Conservation (phyloP, 805 yeast genomes). For the Grigorovia jiainica region DNA sequence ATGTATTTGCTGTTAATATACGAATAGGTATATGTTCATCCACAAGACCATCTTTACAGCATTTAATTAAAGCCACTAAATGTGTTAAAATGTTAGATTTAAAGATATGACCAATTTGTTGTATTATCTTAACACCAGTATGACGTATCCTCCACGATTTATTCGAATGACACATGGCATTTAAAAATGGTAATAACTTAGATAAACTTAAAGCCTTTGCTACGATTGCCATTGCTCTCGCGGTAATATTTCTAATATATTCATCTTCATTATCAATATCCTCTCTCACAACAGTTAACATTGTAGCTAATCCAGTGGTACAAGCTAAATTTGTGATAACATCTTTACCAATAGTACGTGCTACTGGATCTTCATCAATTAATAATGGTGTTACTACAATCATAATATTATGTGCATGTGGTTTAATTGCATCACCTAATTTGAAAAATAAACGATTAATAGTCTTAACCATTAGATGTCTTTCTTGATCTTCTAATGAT, state of each 20-base stretch:
- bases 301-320: conserved; percentile 73
- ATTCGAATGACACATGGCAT: conserved; percentile 67
- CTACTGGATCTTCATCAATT: conserved; percentile 67
- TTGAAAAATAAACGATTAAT: conserved; percentile 59
- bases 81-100: conserved; percentile 75
- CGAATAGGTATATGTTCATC: conserved; percentile 67
- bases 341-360: conserved; percentile 72
- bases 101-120: conserved; percentile 57
- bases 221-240: conserved; percentile 76
- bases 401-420: conserved; percentile 63
- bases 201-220: conserved; percentile 72
- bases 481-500: conserved; percentile 66
- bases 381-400: conserved; percentile 70
- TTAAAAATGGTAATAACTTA: conserved; percentile 64
- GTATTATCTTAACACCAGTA: conserved; percentile 70
- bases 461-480: conserved; percentile 72
- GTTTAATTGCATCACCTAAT: conserved; percentile 56
- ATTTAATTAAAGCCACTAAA: conserved; percentile 52
- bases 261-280: conserved; percentile 81
- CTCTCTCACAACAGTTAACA: conserved; percentile 71
- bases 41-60: conserved; percentile 46
- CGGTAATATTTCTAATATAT: conserved; percentile 62
- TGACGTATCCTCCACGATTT: conserved; percentile 77
- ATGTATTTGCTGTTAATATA: conserved; percentile 58
- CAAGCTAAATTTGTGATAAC: conserved; percentile 64